A percentile compares a stretch with the other conserved stretches of the same genome.
Evolutionary conservation across 768 basidiomycete species (phyloP).

Genomic region (Boletus sensibilis): DNA sequence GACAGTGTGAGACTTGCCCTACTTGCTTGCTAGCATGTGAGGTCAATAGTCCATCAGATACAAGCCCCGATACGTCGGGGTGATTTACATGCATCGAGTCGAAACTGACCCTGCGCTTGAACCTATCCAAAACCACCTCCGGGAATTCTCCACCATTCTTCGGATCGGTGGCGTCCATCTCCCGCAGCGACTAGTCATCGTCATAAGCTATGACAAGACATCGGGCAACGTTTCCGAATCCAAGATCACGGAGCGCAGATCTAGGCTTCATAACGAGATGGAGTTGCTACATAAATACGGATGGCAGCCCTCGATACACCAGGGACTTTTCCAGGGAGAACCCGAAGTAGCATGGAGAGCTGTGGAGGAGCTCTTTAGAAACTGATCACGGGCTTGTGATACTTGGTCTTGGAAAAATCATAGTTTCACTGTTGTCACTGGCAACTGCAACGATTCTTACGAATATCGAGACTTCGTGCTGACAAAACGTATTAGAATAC

Average conservation of each 20-base stretch:
- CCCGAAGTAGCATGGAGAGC: constrained; percentile 12
- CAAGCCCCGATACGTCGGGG: constrained; percentile 2
- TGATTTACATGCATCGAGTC: constrained; percentile 20
- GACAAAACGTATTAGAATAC: background rate
- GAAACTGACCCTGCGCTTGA: constrained; percentile 15
- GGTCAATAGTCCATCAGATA: background rate
- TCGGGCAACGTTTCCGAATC: background rate
- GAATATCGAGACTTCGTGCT: background rate
- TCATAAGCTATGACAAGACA: constrained; percentile 11
- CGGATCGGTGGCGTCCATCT: background rate
- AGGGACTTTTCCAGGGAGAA: constrained; percentile 6
- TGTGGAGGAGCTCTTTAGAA: constrained; percentile 10
- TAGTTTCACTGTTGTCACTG: background rate
- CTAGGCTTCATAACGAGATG: background rate
- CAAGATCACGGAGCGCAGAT: background rate
- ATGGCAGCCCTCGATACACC: constrained; percentile 6
- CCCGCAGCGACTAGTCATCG: constrained; percentile 4
- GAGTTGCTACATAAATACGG: background rate
- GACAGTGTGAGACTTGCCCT: background rate
- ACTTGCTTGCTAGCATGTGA: background rate
- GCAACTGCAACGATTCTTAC: background rate
- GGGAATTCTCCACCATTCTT: background rate
- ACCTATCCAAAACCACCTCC: constrained; percentile 3
- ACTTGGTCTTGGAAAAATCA: background rate
- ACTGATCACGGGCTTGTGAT: background rate